phyloP scores from a whole-genome alignment of 2,329 filamentous ascomycete species.

The Epichloe glyceriae region DNA sequence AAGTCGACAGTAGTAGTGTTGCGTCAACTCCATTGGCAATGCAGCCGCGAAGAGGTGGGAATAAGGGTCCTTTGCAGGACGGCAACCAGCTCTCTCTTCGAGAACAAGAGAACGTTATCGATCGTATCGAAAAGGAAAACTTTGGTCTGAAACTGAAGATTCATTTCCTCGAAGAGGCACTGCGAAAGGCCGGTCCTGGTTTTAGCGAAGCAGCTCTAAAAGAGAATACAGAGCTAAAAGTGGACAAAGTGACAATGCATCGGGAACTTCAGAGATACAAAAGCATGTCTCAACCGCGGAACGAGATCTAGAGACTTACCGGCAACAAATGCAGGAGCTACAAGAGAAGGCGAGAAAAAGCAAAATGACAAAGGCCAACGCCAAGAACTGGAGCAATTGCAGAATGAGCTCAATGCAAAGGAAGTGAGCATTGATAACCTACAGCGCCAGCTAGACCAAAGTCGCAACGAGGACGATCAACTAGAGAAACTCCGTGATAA shows the following conservation, averaged over 20 bases:
- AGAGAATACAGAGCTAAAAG: conserved; percentile 94
- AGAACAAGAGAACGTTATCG: conserved; percentile 90
- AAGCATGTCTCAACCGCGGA: conserved; percentile 76
- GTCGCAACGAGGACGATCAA: conserved; percentile 43
- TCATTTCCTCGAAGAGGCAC: conserved; percentile 84
- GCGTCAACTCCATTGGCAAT: conserved; percentile 71
- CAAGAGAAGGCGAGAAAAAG: conserved; percentile 68
- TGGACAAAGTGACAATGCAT: conserved; percentile 81
- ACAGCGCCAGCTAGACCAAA: conserved; percentile 43
- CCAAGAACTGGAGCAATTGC: conserved; percentile 44
- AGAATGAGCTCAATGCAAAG: conserved; percentile 41
- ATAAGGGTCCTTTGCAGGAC: conserved; percentile 60
- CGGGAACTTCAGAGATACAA: conserved; percentile 75
- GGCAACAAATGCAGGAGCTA: conserved; percentile 67
- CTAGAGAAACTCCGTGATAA: conserved; percentile 58
- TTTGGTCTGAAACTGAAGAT: conserved; percentile 95
- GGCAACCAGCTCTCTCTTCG: conserved; percentile 84
- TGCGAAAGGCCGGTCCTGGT: conserved; percentile 76
- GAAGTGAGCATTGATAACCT: conserved; percentile 49
- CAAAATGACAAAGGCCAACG: conserved; percentile 59
- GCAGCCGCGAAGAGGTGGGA: conserved; percentile 48
- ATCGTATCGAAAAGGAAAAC: conserved; percentile 96
- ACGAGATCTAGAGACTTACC: conserved; percentile 73
- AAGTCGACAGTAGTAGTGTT: conserved; percentile 64
- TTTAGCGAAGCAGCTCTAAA: conserved; percentile 81